These are phyloP conservation scores for Alternaria brassicicola DNA, from an alignment of 2,329 filamentous ascomycete species.

Conservation along the genomic window DNA sequence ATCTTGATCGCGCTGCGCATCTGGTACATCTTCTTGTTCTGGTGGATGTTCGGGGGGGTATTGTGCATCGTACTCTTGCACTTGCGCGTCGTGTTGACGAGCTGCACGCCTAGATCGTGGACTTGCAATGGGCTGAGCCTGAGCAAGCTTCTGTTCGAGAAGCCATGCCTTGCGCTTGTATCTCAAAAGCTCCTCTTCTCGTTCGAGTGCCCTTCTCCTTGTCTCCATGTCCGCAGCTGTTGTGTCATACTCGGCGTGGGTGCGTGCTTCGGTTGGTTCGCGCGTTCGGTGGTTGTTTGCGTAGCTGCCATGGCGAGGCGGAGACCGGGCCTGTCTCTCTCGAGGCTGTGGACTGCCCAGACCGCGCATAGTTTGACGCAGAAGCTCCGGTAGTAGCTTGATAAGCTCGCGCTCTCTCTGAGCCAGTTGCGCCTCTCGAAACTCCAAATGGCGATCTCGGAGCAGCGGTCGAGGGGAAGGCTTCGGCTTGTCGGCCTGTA, in stretches of 20 bases:
- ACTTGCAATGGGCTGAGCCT: background rate
- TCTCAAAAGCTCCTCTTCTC: slow-evolving; percentile 12
- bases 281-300: background rate
- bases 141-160: slow-evolving; percentile 14
- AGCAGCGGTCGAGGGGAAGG: background rate
- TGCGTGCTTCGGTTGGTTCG: background rate
- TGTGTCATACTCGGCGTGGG: background rate
- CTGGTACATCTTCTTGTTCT: background rate
- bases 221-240: slow-evolving; percentile 7
- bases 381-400: slow-evolving; percentile 11
- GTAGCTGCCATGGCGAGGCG: background rate
- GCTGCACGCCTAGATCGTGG: background rate
- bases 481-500: background rate
- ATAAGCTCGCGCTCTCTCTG: slow-evolving; percentile 15
- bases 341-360: background rate
- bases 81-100: background rate
- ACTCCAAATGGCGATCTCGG: slow-evolving; percentile 2
- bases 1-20: background rate
- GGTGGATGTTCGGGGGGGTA: background rate
- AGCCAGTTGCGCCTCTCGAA: slow-evolving; percentile 13
- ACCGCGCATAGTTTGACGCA: slow-evolving; percentile 1
- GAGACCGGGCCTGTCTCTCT: background rate
- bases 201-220: slow-evolving; percentile 11
- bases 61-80: background rate
- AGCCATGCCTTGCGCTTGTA: slow-evolving; percentile 17